Evolutionary conservation across 73 alveolate species (phyloP).

Genomic region (Paramecium sonneborni): DNA sequence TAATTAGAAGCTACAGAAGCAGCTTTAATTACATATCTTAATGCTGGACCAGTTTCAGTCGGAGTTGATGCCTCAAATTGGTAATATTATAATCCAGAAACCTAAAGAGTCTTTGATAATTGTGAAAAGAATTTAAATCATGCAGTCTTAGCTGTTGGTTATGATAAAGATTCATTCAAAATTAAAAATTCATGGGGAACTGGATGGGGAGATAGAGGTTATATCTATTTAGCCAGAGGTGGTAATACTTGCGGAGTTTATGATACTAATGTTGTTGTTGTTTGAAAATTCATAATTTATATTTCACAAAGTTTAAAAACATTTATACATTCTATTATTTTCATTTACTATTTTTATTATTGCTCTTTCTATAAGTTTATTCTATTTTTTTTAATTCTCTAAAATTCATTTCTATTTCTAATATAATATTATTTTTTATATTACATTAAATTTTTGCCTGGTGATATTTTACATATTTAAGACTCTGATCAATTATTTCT

Average conservation of each 20-base stretch:
- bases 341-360: too few species aligned
- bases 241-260: constrained; percentile 63
- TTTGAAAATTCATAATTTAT: not conserved
- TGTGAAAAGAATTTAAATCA: constrained; percentile 64
- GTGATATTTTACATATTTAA: not conserved
- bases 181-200: constrained; percentile 80
- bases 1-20: not conserved
- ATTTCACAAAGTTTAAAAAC: not conserved
- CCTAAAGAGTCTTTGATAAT: constrained; percentile 29
- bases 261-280: not conserved
- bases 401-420: not conserved
- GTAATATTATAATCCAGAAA: constrained; percentile 59
- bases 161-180: constrained; percentile 45
- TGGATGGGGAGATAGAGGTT: constrained; percentile 72
- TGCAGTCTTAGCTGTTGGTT: constrained; percentile 76
- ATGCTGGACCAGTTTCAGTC: constrained; percentile 66
- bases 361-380: too few species aligned
- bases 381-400: too few species aligned
- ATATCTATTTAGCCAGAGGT: constrained; percentile 59
- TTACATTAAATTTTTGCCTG: not conserved
- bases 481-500: not conserved
- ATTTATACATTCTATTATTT: too few species aligned
- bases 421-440: not conserved
- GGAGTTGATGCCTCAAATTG: constrained; percentile 71
- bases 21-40: constrained; percentile 57